Evolutionary conservation across 495 filamentous ascomycete species (phyloP).

Genomic region (Tetracladium setigerum): DNA sequence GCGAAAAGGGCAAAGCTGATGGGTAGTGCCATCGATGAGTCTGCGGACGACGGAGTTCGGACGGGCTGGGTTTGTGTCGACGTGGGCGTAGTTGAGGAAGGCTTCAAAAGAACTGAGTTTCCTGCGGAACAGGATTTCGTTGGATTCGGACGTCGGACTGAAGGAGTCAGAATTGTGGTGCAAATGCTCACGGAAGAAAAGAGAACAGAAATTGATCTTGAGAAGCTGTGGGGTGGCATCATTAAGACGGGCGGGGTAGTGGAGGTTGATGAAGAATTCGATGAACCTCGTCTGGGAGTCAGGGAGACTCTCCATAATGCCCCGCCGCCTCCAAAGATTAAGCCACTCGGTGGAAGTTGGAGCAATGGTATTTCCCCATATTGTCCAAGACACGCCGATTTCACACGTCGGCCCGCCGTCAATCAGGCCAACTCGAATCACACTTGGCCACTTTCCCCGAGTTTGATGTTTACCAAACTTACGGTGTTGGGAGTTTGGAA

Average conservation of each 20-base stretch:
- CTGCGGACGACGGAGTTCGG: constrained; percentile 68
- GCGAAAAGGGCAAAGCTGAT: constrained; percentile 71
- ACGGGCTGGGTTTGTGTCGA: constrained; percentile 97
- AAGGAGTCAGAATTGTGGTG: constrained; percentile 64
- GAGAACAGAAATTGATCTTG: constrained; percentile 74
- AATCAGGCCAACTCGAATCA: not conserved
- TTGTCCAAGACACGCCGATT: constrained; percentile 9
- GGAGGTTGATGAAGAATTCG: constrained; percentile 1
- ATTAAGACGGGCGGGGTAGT: constrained; percentile 2
- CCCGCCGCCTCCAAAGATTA: not conserved
- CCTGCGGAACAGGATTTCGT: constrained; percentile 43
- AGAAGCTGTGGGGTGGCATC: constrained; percentile 59
- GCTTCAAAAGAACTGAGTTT: constrained; percentile 31
- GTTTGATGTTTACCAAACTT: constrained; percentile 6
- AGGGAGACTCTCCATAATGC: not conserved
- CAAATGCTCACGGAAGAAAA: constrained; percentile 88
- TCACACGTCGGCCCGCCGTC: constrained; percentile 9
- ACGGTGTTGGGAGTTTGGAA: not conserved
- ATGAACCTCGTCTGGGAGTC: no score
- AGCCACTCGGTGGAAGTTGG: not conserved
- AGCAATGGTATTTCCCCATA: not conserved
- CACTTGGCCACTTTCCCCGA: not conserved
- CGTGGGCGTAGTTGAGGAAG: constrained; percentile 62
- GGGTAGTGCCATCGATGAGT: constrained; percentile 39
- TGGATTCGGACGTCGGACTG: constrained; percentile 62